These are phyloP conservation scores for Teratosphaeria epicoccoides DNA, from an alignment of 2,329 filamentous ascomycete genomes.

Conservation along the genomic window DNA sequence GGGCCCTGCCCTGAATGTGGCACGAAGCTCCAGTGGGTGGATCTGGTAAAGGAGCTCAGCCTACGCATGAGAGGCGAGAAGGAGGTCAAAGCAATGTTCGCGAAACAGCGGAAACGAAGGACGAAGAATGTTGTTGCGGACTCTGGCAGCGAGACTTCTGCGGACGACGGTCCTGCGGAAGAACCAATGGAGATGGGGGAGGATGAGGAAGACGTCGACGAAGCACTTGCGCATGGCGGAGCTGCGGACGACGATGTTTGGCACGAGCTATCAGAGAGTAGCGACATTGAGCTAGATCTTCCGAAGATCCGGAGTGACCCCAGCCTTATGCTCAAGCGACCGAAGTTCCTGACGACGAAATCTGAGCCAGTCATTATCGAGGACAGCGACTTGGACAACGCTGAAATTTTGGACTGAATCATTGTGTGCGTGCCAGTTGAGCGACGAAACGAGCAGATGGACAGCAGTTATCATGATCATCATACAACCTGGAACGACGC, in stretches of 20 bases:
- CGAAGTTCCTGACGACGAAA: constrained; percentile 1
- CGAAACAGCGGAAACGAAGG: constrained; percentile 3
- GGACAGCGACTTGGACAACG: constrained; percentile 46
- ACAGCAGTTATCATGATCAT: too few relatives aligned
- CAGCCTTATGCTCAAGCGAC: constrained; percentile 4
- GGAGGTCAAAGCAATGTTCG: constrained; percentile 60
- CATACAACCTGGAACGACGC: too few relatives aligned
- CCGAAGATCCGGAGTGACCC: constrained; percentile 14
- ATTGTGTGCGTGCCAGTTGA: too few relatives aligned
- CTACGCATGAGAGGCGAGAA: constrained; percentile 55
- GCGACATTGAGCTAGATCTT: constrained; percentile 21
- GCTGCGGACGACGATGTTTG: constrained; percentile 14
- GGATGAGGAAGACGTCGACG: constrained; percentile 13
- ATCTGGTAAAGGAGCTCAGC: constrained; percentile 73
- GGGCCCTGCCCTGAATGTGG: constrained; percentile 65
- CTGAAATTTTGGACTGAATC: constrained; percentile 24
- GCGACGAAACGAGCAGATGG: too few relatives aligned
- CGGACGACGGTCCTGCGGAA: constrained; percentile 1
- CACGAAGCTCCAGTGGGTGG: constrained; percentile 54
- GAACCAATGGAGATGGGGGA: constrained; percentile 5
- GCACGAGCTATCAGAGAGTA: constrained; percentile 24
- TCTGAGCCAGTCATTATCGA: constrained; percentile 34
- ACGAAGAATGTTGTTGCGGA: constrained; percentile 7
- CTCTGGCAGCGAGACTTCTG: background rate
- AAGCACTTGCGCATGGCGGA: constrained; percentile 9